phyloP scores from a whole-genome alignment of 208 protist species.

The Trypanosoma scelopori region DNA sequence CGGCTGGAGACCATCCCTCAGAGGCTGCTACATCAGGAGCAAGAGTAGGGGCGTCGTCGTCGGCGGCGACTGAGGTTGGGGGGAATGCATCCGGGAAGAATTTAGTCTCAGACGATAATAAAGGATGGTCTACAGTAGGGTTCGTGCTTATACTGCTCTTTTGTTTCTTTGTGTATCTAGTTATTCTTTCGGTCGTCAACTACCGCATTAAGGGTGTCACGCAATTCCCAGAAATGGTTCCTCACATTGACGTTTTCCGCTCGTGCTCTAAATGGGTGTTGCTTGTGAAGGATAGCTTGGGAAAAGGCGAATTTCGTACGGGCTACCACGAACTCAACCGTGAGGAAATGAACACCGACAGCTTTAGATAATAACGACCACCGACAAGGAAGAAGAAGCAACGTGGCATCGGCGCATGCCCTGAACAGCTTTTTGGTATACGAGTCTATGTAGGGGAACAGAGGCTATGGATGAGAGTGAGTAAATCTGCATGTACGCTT shows the following conservation, averaged over 20 bases:
- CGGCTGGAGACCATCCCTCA: neutral
- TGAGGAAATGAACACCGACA: conserved; percentile 26
- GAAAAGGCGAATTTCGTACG: conserved; percentile 11
- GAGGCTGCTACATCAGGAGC: conserved; percentile 1
- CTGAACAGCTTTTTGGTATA: too few relatives aligned
- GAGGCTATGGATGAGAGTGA: too few relatives aligned
- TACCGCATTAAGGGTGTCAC: conserved; percentile 49
- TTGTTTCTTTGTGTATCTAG: conserved; percentile 38
- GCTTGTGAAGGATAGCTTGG: conserved; percentile 7
- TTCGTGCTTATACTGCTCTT: conserved; percentile 32
- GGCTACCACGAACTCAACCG: conserved; percentile 24
- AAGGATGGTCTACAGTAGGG: conserved; percentile 5
- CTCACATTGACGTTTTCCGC: conserved; percentile 45
- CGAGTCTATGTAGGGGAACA: too few relatives aligned
- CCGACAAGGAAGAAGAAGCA: neutral
- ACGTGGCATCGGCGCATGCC: too few relatives aligned
- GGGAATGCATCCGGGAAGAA: conserved; percentile 13
- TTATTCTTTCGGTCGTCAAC: conserved; percentile 53
- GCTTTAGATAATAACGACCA: conserved; percentile 17
- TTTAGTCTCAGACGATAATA: neutral
- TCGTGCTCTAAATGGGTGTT: conserved; percentile 24
- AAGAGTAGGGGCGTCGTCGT: neutral
- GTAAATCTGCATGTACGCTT: too few relatives aligned
- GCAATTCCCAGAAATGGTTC: conserved; percentile 76
- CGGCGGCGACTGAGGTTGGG: too few relatives aligned